Evolutionary conservation across 1,284 basidiomycete species (phyloP).

Genomic region (Irpex lacteus): DNA sequence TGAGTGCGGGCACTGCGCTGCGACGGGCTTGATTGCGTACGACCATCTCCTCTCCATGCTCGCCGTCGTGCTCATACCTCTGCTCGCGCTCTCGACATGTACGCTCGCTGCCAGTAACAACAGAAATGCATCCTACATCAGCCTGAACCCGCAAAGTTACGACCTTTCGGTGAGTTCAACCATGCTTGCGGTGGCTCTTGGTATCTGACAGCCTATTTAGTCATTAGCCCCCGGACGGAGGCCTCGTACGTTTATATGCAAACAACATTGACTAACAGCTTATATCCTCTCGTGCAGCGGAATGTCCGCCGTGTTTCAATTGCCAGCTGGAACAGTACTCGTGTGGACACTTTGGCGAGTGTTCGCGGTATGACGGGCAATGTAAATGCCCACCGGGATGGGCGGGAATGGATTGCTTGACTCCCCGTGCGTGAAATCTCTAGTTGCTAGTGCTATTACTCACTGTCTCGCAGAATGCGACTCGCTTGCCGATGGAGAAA

Average conservation of each 20-base stretch:
- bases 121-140: constrained; percentile 6
- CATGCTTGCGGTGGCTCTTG: background rate
- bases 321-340: constrained; percentile 80
- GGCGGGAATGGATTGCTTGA: constrained; percentile 87
- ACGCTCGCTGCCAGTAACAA: background rate
- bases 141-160: constrained; percentile 10
- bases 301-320: constrained; percentile 82
- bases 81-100: constrained; percentile 3
- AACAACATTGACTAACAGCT: background rate
- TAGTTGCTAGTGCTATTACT: background rate
- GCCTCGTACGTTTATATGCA: constrained; percentile 1
- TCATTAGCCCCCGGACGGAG: constrained; percentile 1
- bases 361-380: constrained; percentile 85
- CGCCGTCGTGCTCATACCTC: background rate
- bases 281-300: constrained; percentile 27
- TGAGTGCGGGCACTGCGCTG: background rate
- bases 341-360: constrained; percentile 84
- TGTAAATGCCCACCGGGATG: constrained; percentile 91
- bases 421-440: constrained; percentile 59
- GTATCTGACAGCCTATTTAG: background rate
- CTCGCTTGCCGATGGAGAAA: constrained; percentile 85
- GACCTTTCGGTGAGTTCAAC: constrained; percentile 12
- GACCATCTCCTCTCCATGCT: constrained; percentile 8
- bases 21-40: constrained; percentile 2
- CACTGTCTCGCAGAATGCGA: constrained; percentile 67